Conservation (phyloP, 768 basidiomycete genomes). For the Mycena kentingensis region DNA sequence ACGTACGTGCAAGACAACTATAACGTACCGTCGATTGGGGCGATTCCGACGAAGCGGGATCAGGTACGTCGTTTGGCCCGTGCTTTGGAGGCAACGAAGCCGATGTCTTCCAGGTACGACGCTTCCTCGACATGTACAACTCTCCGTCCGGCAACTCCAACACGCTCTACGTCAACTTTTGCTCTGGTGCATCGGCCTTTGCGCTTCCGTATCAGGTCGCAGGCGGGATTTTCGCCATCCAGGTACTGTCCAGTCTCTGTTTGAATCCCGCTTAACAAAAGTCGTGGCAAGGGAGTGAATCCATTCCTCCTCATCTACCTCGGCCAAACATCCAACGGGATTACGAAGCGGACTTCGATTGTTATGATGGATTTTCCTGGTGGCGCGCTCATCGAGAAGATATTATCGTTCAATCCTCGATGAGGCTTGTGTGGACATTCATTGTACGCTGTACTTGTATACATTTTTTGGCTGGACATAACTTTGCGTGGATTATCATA, state of each 20-base stretch:
- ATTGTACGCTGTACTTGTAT: too few species aligned
- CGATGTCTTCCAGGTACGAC: background rate
- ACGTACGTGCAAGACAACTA: background rate
- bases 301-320: background rate
- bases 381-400: background rate
- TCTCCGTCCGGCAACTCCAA: background rate
- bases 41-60: background rate
- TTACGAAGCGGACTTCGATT: background rate
- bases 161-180: background rate
- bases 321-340: background rate
- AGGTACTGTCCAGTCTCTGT: background rate
- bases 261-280: background rate
- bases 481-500: too few species aligned
- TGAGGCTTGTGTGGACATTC: too few species aligned
- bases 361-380: conserved; percentile 1
- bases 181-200: background rate
- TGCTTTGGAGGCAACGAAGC: background rate
- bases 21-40: background rate
- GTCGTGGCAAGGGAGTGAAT: background rate
- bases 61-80: background rate
- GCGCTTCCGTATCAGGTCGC: background rate
- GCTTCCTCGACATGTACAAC: background rate
- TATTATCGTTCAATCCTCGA: background rate
- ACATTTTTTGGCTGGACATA: too few species aligned
- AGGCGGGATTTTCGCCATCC: background rate